Percentiles rank a stretch among this genome's conserved stretches.
These are phyloP conservation scores for Omphalotus guepiniiformis DNA, from an alignment of 768 basidiomycete genomes.

Conservation along the genomic window DNA sequence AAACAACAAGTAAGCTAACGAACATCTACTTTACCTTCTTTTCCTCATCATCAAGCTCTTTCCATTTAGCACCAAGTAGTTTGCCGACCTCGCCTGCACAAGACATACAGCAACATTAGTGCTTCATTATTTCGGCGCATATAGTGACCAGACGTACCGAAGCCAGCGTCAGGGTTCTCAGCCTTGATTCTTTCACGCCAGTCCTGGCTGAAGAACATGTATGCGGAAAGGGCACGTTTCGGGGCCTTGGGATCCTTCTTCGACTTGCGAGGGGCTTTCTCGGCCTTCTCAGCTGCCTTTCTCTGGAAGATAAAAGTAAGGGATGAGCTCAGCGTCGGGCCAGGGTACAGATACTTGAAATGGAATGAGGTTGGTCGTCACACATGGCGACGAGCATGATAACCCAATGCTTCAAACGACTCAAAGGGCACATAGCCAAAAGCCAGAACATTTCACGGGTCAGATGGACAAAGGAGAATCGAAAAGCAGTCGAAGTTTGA, in stretches of 20 bases:
- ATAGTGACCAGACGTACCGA: conserved; percentile 51
- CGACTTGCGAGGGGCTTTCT: conserved; percentile 50
- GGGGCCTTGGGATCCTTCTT: conserved; percentile 84
- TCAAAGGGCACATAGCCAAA: background rate
- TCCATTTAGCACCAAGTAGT: conserved; percentile 95
- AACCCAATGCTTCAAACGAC: background rate
- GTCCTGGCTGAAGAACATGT: conserved; percentile 99
- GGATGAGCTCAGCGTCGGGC: no score
- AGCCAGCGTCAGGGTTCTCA: conserved; percentile 93
- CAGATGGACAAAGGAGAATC: background rate
- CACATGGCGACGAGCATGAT: background rate
- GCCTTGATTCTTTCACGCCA: conserved; percentile 93
- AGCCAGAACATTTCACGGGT: background rate
- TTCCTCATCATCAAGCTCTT: conserved; percentile 86
- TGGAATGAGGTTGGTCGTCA: conserved; percentile 9
- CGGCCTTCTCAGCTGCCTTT: conserved; percentile 72
- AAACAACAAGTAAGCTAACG: conserved; percentile 2
- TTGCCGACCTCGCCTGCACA: conserved; percentile 84
- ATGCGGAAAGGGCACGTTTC: conserved; percentile 91
- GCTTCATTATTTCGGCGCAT: conserved; percentile 7
- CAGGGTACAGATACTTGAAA: no score
- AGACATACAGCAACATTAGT: background rate
- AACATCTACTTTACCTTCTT: conserved; percentile 66
- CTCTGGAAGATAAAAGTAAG: conserved; percentile 45
- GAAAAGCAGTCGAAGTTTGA: background rate